Evolutionary conservation across 1,284 basidiomycete species (phyloP), one percentile per base, ranked within the genome.

Genomic region (Ustilago hordei): DNA sequence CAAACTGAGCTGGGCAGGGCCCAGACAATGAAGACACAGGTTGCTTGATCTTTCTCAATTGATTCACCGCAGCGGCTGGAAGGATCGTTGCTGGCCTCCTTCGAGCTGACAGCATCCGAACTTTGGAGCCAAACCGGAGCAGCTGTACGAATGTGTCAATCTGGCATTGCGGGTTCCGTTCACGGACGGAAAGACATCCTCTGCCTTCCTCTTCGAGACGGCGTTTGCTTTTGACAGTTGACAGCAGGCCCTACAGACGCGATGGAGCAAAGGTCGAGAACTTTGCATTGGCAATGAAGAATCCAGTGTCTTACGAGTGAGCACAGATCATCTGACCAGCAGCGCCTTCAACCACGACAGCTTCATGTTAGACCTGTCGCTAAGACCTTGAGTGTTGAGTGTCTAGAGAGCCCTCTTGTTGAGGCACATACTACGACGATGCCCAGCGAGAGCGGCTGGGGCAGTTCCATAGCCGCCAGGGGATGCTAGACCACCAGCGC

Each of bases 341-440:
- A 45, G 43, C 19, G 43, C 11, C n/a, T n/a, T n/a, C 43, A 19
- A 19, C 19, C n/a, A 19, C 7, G 1, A 19, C 19, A 6, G n/a
- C 43, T 7, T 45, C 19, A 19, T 45, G 3, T 28, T 28, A 28
- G 23, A 28, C 23, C 23, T 28, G 23, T 28, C 3, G 3, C 23
- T 28, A 28, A 28, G 23, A 19, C 4, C 4, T 8, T 45, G n/a
- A 45, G n/a, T 45, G 17, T 15, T 2, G 6, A 19, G 1, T 45
- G 11, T 19, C 41, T 12, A 55, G 8, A 36, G 54, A 55, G 36
- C 17, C 36, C 36, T 38, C 54, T 55, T 55, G 54, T 55, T 38
- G 54, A 9, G 54, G 23, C 62, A 64, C 17, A 35, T 31, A 9
- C 50, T 19, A 31, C 55, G 62, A 34, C 55, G 55, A 34, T 64